Percentiles rank a stretch among this genome's conserved stretches.
Conservation (phyloP, 2,329 filamentous ascomycete species). For the Didymellaceae sp. region DNA sequence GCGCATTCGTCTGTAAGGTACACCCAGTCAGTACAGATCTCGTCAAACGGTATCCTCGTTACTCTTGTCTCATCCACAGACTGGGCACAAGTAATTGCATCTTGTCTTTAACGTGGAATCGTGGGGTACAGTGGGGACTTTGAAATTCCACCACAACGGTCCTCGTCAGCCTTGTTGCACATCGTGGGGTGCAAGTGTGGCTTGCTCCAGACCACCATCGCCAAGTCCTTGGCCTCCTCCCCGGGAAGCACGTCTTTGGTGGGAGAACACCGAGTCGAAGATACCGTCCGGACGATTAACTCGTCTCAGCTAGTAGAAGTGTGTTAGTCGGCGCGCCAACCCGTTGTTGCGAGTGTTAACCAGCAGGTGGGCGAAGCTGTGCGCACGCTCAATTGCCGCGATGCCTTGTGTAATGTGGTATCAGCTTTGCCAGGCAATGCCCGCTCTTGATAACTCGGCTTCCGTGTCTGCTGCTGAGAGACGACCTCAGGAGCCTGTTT, state of each 20-base stretch:
- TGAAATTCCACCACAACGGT: slow-evolving; percentile 8
- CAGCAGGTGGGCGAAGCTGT: not conserved
- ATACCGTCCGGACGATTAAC: slow-evolving; percentile 4
- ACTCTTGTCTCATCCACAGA: no score
- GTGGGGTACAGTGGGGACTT: no score
- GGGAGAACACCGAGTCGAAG: slow-evolving; percentile 5
- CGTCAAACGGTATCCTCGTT: no score
- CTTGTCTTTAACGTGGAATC: no score
- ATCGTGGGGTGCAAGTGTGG: slow-evolving; percentile 28
- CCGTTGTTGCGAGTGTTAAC: slow-evolving; percentile 7
- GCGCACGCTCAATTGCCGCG: not conserved
- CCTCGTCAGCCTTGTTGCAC: slow-evolving; percentile 14
- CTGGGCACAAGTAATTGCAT: no score
- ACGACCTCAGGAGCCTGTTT: not conserved
- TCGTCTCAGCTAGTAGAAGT: slow-evolving; percentile 9
- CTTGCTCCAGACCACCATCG: slow-evolving; percentile 44
- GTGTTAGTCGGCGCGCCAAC: slow-evolving; percentile 5
- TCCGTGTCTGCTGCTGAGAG: not conserved
- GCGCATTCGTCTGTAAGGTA: no score
- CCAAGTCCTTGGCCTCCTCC: slow-evolving; percentile 42
- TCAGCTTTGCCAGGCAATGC: not conserved
- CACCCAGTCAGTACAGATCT: not conserved
- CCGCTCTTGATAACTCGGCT: not conserved
- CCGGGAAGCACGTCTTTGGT: slow-evolving; percentile 7
- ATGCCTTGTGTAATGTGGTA: not conserved